Conservation (phyloP, 352 stramenopile species). For the Thalassiosira hispida region DNA sequence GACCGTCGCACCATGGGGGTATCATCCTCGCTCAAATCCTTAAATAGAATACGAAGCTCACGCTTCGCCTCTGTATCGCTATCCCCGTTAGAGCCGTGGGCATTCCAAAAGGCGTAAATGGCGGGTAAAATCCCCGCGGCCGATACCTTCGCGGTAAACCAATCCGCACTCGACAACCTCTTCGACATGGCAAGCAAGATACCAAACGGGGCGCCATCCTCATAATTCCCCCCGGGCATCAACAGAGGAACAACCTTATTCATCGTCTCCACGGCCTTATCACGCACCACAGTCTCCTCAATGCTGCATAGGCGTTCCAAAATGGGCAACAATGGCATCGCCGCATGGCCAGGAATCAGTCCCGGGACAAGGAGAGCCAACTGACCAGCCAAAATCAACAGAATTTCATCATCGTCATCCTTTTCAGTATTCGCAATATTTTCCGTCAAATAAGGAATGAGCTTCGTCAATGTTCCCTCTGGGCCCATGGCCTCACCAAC, state of each 20-base stretch:
- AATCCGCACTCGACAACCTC: constrained; percentile 72
- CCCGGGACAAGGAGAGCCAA: constrained; percentile 91
- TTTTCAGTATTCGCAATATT: constrained; percentile 60
- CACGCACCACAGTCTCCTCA: constrained; percentile 93
- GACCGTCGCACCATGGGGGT: constrained; percentile 81
- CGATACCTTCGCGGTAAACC: constrained; percentile 83
- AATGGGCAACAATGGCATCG: constrained; percentile 88
- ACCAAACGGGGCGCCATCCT: constrained; percentile 27
- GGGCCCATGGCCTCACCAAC: constrained; percentile 91
- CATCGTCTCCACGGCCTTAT: constrained; percentile 80
- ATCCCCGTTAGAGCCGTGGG: constrained; percentile 19
- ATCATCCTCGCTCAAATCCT: constrained; percentile 80
- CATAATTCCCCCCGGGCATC: constrained; percentile 27
- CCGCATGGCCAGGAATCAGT: constrained; percentile 83
- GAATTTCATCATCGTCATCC: constrained; percentile 93
- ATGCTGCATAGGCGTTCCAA: constrained; percentile 90
- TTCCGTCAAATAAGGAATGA: constrained; percentile 90
- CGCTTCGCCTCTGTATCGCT: constrained; percentile 36
- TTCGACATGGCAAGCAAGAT: constrained; percentile 65
- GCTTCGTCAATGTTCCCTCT: constrained; percentile 86
- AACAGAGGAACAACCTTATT: constrained; percentile 56
- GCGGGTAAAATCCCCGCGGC: constrained; percentile 69
- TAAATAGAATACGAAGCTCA: constrained; percentile 75
- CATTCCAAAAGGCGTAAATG: constrained; percentile 61
- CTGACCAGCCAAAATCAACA: constrained; percentile 91